Evolutionary conservation across 148 eudicot genomes (phyloP).

Genomic region (Gaultheria prostrata): DNA sequence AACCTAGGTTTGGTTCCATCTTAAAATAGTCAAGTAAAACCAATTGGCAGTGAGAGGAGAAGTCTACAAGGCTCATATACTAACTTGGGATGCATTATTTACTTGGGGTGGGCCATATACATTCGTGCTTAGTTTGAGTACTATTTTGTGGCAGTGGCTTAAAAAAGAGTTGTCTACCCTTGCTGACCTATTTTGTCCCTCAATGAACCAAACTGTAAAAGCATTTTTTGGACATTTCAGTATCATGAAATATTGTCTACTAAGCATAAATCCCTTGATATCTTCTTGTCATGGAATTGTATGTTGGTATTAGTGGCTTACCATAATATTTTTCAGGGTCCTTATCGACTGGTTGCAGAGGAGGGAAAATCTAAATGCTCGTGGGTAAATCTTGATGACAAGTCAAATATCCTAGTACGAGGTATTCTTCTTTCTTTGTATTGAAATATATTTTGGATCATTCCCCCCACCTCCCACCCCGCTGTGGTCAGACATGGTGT

Average conservation of each 20-base stretch:
- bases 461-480: not conserved
- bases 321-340: conserved; percentile 51
- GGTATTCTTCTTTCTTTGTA: conserved; percentile 41
- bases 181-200: not conserved
- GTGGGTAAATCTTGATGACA: conserved; percentile 78
- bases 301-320: not conserved
- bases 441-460: not conserved
- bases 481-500: not conserved
- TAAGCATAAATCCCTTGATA: not conserved
- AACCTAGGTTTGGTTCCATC: not conserved
- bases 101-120: not conserved
- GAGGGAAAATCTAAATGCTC: conserved; percentile 97
- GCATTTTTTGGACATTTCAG: not conserved
- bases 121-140: not conserved
- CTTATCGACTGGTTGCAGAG: conserved; percentile 90
- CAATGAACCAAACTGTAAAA: not conserved
- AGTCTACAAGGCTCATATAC: not conserved
- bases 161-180: not conserved
- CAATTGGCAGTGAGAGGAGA: not conserved
- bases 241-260: not conserved
- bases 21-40: not conserved
- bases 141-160: not conserved
- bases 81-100: not conserved
- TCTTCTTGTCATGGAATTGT: conserved; percentile 1
- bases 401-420: conserved; percentile 67